Evolutionary conservation across 495 filamentous ascomycete species (phyloP).

Genomic region (Daldinia childiae): DNA sequence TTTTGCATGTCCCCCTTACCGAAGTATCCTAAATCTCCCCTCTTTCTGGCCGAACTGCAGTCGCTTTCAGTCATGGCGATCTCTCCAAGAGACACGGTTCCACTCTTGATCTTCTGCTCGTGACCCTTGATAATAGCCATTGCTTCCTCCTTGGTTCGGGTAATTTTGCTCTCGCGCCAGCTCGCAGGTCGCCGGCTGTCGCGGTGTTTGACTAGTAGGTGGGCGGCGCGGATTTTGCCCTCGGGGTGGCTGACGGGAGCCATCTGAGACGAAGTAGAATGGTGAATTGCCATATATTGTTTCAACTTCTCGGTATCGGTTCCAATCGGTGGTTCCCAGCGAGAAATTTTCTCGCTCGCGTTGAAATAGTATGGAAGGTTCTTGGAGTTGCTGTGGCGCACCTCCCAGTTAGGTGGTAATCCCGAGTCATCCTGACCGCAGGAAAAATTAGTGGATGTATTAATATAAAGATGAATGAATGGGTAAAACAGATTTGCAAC

Average conservation of each 20-base stretch:
- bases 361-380: conserved; percentile 99
- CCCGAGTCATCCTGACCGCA: conserved; percentile 72
- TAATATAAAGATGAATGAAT: background rate
- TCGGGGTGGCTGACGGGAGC: conserved; percentile 62
- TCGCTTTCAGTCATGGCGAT: conserved; percentile 90
- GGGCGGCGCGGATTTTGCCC: conserved; percentile 90
- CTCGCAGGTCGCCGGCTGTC: conserved; percentile 87
- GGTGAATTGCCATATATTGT: conserved; percentile 87
- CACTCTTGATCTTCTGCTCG: conserved; percentile 75
- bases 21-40: conserved; percentile 95
- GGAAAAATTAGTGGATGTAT: conserved; percentile 24
- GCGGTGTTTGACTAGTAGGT: conserved; percentile 91
- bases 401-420: conserved; percentile 88
- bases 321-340: conserved; percentile 90
- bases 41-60: conserved; percentile 93
- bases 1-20: conserved; percentile 96
- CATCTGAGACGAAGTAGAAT: conserved; percentile 65
- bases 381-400: conserved; percentile 95
- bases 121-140: conserved; percentile 76
- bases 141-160: conserved; percentile 86
- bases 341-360: conserved; percentile 77
- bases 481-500: background rate
- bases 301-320: conserved; percentile 92
- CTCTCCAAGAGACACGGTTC: conserved; percentile 74
- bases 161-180: conserved; percentile 91